A percentile compares a stretch with the other conserved stretches of the same genome.
phyloP scores from a whole-genome alignment of 352 stramenopile genomes.

The Globisporangium paddicum region DNA sequence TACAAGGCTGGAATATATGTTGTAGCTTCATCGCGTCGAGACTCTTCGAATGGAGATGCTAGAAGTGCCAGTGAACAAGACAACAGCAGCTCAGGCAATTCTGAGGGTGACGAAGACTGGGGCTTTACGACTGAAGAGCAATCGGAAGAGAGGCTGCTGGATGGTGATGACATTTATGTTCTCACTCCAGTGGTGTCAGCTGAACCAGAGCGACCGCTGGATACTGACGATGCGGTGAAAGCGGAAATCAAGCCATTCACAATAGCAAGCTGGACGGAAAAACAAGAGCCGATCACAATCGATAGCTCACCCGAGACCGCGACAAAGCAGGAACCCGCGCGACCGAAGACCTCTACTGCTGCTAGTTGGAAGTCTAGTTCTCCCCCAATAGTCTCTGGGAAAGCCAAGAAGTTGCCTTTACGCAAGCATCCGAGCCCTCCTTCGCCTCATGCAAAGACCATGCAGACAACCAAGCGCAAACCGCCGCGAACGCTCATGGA shows the following conservation, averaged over 20 bases:
- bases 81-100: not conserved
- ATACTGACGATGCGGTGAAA: not conserved
- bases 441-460: not conserved
- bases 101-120: conserved; percentile 1
- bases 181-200: not conserved
- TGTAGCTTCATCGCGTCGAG: not conserved
- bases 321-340: not conserved
- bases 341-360: not conserved
- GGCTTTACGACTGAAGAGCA: conserved; percentile 11
- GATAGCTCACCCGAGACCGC: not conserved
- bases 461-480: conserved; percentile 10
- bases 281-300: not conserved
- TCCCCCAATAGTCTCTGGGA: not conserved
- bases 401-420: not conserved
- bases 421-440: not conserved
- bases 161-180: not conserved
- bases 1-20: too few relatives aligned
- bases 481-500: conserved; percentile 12
- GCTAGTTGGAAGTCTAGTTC: not conserved
- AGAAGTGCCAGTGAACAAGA: not conserved
- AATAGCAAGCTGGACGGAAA: not conserved
- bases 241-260: not conserved
- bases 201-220: not conserved
- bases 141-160: conserved; percentile 1
- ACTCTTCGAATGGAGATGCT: not conserved